Conservation (phyloP, 345 rosid genomes). For the Isatis tinctoria region DNA sequence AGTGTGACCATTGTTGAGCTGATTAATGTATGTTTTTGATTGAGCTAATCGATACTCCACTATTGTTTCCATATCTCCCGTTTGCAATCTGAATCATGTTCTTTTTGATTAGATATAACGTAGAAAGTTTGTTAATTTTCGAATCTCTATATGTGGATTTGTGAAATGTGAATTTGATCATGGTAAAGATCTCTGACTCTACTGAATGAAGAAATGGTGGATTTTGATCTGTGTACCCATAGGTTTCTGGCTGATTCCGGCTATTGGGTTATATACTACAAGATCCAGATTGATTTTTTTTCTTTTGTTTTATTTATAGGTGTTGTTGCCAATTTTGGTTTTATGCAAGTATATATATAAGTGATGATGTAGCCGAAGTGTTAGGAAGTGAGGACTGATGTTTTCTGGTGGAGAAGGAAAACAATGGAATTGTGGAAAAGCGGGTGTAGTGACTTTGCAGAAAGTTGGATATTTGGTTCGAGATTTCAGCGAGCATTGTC, state of each 20-base stretch:
- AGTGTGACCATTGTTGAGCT: conserved; percentile 95
- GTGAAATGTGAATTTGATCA: neutral
- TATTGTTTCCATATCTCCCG: conserved; percentile 40
- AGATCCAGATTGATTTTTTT: neutral
- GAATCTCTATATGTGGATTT: neutral
- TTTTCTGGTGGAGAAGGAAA: conserved; percentile 50
- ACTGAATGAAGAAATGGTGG: neutral
- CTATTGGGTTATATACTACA: neutral
- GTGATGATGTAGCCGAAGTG: conserved; percentile 25
- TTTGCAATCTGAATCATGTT: conserved; percentile 28
- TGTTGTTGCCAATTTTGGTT: conserved; percentile 20
- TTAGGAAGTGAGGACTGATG: conserved; percentile 47
- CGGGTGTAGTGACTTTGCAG: conserved; percentile 56
- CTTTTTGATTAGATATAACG: neutral
- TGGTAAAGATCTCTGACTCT: conserved; percentile 12
- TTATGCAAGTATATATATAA: neutral
- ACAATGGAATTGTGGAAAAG: conserved; percentile 74
- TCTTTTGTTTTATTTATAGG: no score
- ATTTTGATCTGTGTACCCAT: conserved; percentile 8
- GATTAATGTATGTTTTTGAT: conserved; percentile 53
- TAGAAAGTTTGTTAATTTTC: neutral
- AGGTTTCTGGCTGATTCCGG: neutral
- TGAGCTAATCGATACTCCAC: no score
- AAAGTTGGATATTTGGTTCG: conserved; percentile 71
- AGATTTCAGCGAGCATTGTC: conserved; percentile 82